Conservation (phyloP, 2,329 filamentous ascomycete genomes). For the Calonectria multiphialidica region DNA sequence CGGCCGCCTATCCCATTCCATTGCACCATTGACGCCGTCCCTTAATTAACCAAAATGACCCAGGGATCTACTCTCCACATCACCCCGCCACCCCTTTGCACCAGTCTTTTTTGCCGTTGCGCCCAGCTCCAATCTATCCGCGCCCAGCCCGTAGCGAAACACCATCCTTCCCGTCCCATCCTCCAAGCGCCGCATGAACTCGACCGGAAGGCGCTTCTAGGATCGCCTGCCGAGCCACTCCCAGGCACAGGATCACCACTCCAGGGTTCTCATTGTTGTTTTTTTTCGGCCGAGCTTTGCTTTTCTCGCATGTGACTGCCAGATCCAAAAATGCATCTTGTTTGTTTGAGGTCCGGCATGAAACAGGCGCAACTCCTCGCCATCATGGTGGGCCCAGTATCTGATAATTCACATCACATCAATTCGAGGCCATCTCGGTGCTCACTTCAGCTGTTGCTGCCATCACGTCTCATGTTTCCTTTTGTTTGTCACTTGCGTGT, state of each 20-base stretch:
- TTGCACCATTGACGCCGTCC: slow-evolving; percentile 14
- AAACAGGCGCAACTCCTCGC: neutral
- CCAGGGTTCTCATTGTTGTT: neutral
- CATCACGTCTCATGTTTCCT: neutral
- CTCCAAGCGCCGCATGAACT: slow-evolving; percentile 17
- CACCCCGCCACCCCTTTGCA: neutral
- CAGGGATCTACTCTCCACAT: neutral
- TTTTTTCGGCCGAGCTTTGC: neutral
- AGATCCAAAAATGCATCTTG: neutral
- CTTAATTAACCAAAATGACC: slow-evolving; percentile 16
- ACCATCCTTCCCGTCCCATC: neutral
- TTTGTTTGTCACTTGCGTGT: neutral
- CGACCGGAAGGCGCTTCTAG: neutral
- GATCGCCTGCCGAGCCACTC: neutral
- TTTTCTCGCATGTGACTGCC: neutral
- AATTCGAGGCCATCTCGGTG: neutral
- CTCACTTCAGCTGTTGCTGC: neutral
- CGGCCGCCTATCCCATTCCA: slow-evolving; percentile 11
- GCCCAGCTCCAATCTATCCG: neutral
- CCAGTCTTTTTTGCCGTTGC: neutral
- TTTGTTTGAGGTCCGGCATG: neutral
- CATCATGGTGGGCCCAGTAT: neutral
- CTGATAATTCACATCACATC: neutral
- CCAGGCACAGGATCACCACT: neutral
- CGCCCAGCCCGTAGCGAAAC: slow-evolving; percentile 5